These are phyloP conservation scores for Jackrogersella multiformis DNA, from an alignment of 495 filamentous ascomycete genomes.

Conservation along the genomic window DNA sequence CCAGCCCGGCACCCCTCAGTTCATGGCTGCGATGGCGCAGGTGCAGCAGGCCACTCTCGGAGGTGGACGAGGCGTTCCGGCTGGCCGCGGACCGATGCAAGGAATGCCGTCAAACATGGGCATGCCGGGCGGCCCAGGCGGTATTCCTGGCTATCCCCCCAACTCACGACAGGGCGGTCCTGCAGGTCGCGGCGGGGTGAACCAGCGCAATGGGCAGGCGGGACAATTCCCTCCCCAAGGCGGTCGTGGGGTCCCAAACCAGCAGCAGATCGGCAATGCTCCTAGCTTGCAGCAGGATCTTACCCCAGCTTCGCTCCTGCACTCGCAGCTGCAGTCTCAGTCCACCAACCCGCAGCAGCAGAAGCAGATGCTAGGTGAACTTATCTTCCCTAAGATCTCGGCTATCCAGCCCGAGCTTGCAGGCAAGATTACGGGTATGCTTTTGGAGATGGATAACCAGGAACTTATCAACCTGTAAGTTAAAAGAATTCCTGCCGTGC, in stretches of 20 bases:
- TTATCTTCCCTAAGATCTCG: conserved; percentile 97
- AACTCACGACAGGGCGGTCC: conserved; percentile 57
- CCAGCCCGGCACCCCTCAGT: conserved; percentile 61
- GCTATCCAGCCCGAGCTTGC: conserved; percentile 91
- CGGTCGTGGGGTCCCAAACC: conserved; percentile 63
- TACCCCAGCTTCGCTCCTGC: conserved; percentile 54
- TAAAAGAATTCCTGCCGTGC: not conserved
- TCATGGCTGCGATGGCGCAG: conserved; percentile 73
- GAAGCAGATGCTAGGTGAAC: conserved; percentile 98
- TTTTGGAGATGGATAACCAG: conserved; percentile 96
- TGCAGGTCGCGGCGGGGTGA: conserved; percentile 52
- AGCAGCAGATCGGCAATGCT: conserved; percentile 46
- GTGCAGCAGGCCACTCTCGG: conserved; percentile 67
- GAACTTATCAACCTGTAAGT: conserved; percentile 97
- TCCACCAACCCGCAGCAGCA: conserved; percentile 73
- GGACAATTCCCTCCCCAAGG: conserved; percentile 56
- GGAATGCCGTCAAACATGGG: conserved; percentile 68
- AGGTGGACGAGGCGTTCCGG: conserved; percentile 75
- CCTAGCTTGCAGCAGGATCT: conserved; percentile 47
- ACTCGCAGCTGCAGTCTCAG: conserved; percentile 58
- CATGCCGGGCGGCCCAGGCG: conserved; percentile 59
- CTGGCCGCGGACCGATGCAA: conserved; percentile 78
- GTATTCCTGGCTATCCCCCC: conserved; percentile 72
- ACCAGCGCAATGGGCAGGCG: conserved; percentile 49
- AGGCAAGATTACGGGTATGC: conserved; percentile 99